A percentile compares a stretch with the other conserved stretches of the same genome.
phyloP scores from a whole-genome alignment of 1,139 yeast species.

The Keqinozyma sinolaborantium region DNA sequence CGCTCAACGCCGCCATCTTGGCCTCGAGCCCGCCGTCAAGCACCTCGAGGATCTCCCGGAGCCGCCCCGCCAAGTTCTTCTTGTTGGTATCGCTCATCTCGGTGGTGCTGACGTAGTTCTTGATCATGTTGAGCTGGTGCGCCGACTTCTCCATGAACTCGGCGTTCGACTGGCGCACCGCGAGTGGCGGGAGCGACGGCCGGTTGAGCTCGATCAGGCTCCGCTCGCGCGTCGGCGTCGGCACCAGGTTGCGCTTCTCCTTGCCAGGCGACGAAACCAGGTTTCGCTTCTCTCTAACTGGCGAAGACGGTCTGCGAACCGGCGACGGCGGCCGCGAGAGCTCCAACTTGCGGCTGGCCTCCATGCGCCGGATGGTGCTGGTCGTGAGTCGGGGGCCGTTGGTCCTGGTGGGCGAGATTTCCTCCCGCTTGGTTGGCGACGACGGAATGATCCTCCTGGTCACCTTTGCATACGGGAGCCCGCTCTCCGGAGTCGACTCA shows the following conservation, averaged over 20 bases:
- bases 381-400: conserved; percentile 13
- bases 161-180: conserved; percentile 2
- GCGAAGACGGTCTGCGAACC: conserved; percentile 3
- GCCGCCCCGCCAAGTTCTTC: conserved; percentile 6
- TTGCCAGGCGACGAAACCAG: conserved; percentile 1
- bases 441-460: conserved; percentile 31
- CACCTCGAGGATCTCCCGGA: conserved; percentile 8
- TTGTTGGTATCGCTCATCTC: conserved; percentile 9
- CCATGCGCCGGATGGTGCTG: conserved; percentile 32
- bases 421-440: conserved; percentile 10
- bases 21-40: conserved; percentile 6
- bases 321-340: conserved; percentile 7
- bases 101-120: conserved; percentile 7
- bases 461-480: conserved; percentile 25
- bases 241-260: conserved; percentile 1
- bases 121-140: conserved; percentile 9
- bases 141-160: conserved; percentile 9
- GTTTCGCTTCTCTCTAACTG: conserved; percentile 2
- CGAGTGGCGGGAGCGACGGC: conserved; percentile 1
- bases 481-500: conserved; percentile 1
- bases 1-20: neutral
- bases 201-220: conserved; percentile 2
- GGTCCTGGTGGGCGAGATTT: conserved; percentile 2
- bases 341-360: conserved; percentile 15
- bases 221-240: conserved; percentile 1